Percentiles rank a stretch among this genome's conserved stretches.
Conservation (phyloP, 371 early-diverging fungal species). For the Mucor saturninus region DNA sequence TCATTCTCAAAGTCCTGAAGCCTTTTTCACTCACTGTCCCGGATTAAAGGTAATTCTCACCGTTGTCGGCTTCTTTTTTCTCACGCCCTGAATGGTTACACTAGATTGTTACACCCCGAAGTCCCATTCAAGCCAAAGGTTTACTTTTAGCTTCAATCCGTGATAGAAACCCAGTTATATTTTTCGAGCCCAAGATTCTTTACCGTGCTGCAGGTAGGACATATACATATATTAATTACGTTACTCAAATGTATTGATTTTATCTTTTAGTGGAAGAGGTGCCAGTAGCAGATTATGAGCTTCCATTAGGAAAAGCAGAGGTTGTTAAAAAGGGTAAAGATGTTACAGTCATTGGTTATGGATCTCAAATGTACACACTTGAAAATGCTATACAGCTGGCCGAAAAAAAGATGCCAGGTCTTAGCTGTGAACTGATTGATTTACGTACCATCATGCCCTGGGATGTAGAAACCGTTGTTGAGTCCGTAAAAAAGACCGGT, state of each 20-base stretch:
- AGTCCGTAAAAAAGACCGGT: slow-evolving; percentile 96
- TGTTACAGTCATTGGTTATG: slow-evolving; percentile 93
- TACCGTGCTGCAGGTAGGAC: slow-evolving; percentile 80
- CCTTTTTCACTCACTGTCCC: slow-evolving; percentile 95
- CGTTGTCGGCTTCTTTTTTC: slow-evolving; percentile 10
- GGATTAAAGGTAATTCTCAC: slow-evolving; percentile 76
- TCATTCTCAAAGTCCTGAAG: slow-evolving; percentile 96
- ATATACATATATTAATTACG: not conserved
- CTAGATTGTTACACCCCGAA: slow-evolving; percentile 89
- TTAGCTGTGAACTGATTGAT: slow-evolving; percentile 95
- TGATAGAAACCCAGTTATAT: slow-evolving; percentile 93
- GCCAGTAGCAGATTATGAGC: slow-evolving; percentile 89
- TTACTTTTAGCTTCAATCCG: slow-evolving; percentile 91
- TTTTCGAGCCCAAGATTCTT: slow-evolving; percentile 97
- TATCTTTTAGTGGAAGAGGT: slow-evolving; percentile 83
- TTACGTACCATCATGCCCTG: slow-evolving; percentile 92
- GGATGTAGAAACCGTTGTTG: slow-evolving; percentile 91
- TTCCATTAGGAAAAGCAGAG: slow-evolving; percentile 96
- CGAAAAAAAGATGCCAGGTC: slow-evolving; percentile 87
- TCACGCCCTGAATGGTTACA: slow-evolving; percentile 9
- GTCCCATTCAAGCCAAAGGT: slow-evolving; percentile 97
- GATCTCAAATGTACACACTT: slow-evolving; percentile 91
- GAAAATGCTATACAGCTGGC: slow-evolving; percentile 91
- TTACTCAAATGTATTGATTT: slow-evolving; percentile 10
- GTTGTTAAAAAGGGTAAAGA: slow-evolving; percentile 89